Base-by-base conservation (phyloP, 495 filamentous ascomycete species). In the Aspergillus indologenus region DNA sequence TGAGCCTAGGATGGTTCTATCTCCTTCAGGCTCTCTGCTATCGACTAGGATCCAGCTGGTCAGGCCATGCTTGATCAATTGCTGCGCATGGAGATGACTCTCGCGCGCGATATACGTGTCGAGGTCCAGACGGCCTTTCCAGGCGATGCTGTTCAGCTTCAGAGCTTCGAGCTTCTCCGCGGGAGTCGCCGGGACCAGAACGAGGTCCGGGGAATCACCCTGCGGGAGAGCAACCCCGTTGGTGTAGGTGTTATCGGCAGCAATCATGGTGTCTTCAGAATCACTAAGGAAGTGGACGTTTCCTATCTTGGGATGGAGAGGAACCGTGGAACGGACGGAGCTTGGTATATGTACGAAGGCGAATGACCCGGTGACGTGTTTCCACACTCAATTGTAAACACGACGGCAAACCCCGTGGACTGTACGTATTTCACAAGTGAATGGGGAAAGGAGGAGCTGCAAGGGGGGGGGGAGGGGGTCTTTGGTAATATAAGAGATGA, bases 31-130 rank as follows among this genome's bases (percentile, higher is more conserved):
- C 46, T 75, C 68, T 47, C 61, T 64, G 53, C 75, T 58, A 64
- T 91, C 83, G 0, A 92, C 87, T 2, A 98, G 82, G 59, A 96
- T 84, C 94, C 94, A 98, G 68, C 87, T 85, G 12, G 87, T 90
- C 45, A 97, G 74, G 44, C 89, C 90, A 66, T 94, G 76, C 48
- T 81, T 79, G 29, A 88, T 86, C 20, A 95, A 75, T 0, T 78
- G 75, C 50, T 90, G 85, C n/a, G 79, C 80, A 6, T 75, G 73
- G 3, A 97, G 83, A 64, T 86, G 82, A 21, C 79, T 72, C 73
- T 98, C 94, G 40, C 94, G 89, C 17, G 77, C 73, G 44, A 96
- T 81, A 68, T 98, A 98, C 46, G 84, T 79, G 11, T 86, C 72
- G 1, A 87, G 57, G 5, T 82, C 73, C 14, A 96, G 72, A 0